These are phyloP conservation scores for Lasiodiplodia sp. DNA, from an alignment of 2,329 filamentous ascomycete species.

Conservation along the genomic window DNA sequence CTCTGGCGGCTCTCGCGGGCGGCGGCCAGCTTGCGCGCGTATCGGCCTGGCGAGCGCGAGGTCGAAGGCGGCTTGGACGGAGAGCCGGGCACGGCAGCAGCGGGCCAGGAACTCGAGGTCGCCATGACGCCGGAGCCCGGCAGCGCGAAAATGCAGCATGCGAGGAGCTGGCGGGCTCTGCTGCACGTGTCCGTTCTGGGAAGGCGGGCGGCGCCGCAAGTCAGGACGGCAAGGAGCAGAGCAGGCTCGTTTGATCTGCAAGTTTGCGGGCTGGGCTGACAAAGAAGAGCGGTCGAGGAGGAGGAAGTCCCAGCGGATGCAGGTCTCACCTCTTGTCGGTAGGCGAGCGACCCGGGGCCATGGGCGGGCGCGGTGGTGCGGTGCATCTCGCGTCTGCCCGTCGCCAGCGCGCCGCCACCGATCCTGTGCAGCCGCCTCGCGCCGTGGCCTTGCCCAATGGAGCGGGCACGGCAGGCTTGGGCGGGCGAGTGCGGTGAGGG, in stretches of 20 bases:
- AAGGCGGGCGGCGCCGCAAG: constrained; percentile 2
- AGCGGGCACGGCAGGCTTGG: constrained; percentile 28
- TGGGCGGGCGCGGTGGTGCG: constrained; percentile 28
- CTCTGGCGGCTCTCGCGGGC: not conserved
- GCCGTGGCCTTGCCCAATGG: constrained; percentile 28
- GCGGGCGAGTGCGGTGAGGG: constrained; percentile 28
- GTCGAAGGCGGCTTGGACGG: not conserved
- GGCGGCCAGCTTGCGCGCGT: no score
- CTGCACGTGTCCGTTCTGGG: constrained; percentile 16
- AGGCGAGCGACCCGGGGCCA: constrained; percentile 30
- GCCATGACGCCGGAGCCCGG: constrained; percentile 21
- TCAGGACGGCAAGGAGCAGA: not conserved
- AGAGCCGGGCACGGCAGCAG: constrained; percentile 17
- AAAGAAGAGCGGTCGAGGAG: constrained; percentile 27
- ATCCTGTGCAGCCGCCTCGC: constrained; percentile 28
- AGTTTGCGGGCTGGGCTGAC: constrained; percentile 6
- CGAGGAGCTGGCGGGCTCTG: constrained; percentile 12
- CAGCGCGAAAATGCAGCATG: constrained; percentile 24
- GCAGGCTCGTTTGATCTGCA: constrained; percentile 19
- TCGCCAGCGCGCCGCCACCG: constrained; percentile 27
- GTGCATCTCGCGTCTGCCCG: constrained; percentile 28
- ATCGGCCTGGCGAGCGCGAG: not conserved
- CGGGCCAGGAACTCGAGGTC: constrained; percentile 14
- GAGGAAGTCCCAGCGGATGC: constrained; percentile 22
- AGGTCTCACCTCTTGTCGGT: constrained; percentile 31